Evolutionary conservation across 768 basidiomycete genomes (phyloP).

Genomic region (Saitozyma sp.): DNA sequence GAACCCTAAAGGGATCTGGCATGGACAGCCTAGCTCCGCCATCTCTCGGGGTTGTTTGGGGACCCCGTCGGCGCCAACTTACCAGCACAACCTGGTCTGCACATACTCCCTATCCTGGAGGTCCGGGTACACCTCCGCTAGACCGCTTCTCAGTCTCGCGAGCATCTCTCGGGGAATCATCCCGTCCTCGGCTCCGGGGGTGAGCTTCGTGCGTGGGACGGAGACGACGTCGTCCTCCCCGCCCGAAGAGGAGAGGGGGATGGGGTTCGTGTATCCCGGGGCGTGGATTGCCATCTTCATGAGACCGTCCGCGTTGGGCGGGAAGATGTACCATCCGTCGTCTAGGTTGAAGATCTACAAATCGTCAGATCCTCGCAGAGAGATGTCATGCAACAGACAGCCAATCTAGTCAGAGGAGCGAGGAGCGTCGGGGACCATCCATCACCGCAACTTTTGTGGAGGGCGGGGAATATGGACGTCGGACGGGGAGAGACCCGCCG

Average conservation of each 20-base stretch:
- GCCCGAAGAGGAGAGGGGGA: slow-evolving; percentile 48
- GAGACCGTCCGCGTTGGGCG: slow-evolving; percentile 54
- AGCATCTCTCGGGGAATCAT: slow-evolving; percentile 67
- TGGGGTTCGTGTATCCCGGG: slow-evolving; percentile 64
- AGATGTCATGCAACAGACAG: not conserved
- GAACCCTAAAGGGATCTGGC: too few relatives aligned
- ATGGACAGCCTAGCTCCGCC: too few relatives aligned
- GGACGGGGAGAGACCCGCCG: not conserved
- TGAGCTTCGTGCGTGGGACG: slow-evolving; percentile 70
- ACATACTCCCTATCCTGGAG: slow-evolving; percentile 71
- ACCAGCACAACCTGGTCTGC: slow-evolving; percentile 86
- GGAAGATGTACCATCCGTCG: slow-evolving; percentile 79
- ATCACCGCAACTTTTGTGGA: not conserved
- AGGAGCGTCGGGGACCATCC: not conserved
- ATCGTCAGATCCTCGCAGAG: not conserved
- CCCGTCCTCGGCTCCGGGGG: slow-evolving; percentile 61
- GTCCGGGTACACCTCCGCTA: slow-evolving; percentile 70
- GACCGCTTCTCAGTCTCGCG: slow-evolving; percentile 58
- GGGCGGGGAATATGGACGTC: too few relatives aligned
- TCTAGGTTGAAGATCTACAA: slow-evolving; percentile 67
- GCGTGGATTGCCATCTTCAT: slow-evolving; percentile 78
- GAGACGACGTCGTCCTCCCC: slow-evolving; percentile 59
- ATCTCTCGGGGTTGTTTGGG: too few relatives aligned
- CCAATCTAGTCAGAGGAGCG: not conserved
- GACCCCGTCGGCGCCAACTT: slow-evolving; percentile 34